Percentiles rank a stretch among this genome's conserved stretches.
phyloP scores from a whole-genome alignment of 176 grass and related monocot species.

The Musa itinerans region DNA sequence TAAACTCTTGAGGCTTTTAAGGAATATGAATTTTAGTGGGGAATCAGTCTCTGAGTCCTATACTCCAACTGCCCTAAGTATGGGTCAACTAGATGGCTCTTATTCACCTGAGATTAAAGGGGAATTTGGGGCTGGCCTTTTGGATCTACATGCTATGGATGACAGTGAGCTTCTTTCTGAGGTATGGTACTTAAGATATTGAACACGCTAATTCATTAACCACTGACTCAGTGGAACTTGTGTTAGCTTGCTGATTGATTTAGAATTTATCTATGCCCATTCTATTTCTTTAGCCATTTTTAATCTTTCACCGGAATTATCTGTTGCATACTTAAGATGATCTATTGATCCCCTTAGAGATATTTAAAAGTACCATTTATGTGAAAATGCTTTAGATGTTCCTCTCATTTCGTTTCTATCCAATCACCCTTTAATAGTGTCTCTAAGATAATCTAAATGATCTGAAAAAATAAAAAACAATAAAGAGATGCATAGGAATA shows the following conservation, averaged over 20 bases:
- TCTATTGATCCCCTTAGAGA: too few relatives aligned
- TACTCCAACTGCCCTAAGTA: slow-evolving; percentile 4
- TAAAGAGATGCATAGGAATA: too few relatives aligned
- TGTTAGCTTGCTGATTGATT: not conserved
- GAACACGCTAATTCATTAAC: not conserved
- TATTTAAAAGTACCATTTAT: too few relatives aligned
- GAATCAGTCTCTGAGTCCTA: slow-evolving; percentile 18
- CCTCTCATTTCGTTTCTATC: not conserved
- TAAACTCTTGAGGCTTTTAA: slow-evolving; percentile 20
- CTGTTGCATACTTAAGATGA: not conserved
- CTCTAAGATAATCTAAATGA: not conserved
- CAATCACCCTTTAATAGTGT: not conserved
- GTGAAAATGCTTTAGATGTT: not conserved
- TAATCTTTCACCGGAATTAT: not conserved
- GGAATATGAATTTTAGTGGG: slow-evolving; percentile 18
- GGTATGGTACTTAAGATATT: slow-evolving; percentile 8
- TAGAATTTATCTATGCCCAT: not conserved
- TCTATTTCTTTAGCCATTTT: not conserved
- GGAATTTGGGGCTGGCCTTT: slow-evolving; percentile 28
- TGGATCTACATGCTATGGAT: slow-evolving; percentile 34
- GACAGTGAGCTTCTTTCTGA: slow-evolving; percentile 37
- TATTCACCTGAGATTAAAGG: slow-evolving; percentile 22
- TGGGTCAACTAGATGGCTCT: slow-evolving; percentile 4
- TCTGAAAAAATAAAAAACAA: not conserved
- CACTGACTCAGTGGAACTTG: not conserved